Conservation (phyloP, 495 filamentous ascomycete genomes). For the Hypoxylon subgilvum region DNA sequence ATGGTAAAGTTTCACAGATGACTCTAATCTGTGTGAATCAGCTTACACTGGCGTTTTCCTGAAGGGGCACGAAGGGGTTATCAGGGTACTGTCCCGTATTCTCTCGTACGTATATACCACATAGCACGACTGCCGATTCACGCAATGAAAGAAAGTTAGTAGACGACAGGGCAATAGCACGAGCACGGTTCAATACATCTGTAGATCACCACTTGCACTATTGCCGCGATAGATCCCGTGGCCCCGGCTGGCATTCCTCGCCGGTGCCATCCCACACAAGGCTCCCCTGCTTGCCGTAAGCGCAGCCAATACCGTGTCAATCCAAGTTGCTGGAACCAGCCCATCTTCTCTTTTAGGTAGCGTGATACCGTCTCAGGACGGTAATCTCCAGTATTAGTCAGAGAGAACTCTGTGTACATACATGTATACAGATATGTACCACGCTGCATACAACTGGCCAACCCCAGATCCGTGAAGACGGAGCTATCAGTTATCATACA, state of each 20-base stretch:
- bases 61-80: too few relatives aligned
- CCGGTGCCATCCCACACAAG: not conserved
- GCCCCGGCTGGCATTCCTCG: not conserved
- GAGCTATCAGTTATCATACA: too few relatives aligned
- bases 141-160: not conserved
- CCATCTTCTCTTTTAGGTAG: slow-evolving; percentile 2
- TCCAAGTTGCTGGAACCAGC: slow-evolving; percentile 7
- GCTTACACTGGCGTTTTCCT: too few relatives aligned
- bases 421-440: not conserved
- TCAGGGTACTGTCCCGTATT: too few relatives aligned
- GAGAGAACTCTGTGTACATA: not conserved
- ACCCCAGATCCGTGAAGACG: slow-evolving; percentile 13
- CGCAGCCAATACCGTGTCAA: slow-evolving; percentile 15
- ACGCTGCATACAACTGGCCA: not conserved
- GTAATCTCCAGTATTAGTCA: slow-evolving; percentile 31
- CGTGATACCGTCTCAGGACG: slow-evolving; percentile 7
- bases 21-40: too few relatives aligned
- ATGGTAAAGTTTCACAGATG: too few relatives aligned
- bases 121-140: not conserved
- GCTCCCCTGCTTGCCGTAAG: slow-evolving; percentile 14
- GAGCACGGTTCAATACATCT: not conserved
- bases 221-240: not conserved
- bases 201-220: not conserved
- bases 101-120: too few relatives aligned
- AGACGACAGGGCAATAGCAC: not conserved